Conservation (phyloP, 2,329 filamentous ascomycete genomes). For the Aciculosporium take region DNA sequence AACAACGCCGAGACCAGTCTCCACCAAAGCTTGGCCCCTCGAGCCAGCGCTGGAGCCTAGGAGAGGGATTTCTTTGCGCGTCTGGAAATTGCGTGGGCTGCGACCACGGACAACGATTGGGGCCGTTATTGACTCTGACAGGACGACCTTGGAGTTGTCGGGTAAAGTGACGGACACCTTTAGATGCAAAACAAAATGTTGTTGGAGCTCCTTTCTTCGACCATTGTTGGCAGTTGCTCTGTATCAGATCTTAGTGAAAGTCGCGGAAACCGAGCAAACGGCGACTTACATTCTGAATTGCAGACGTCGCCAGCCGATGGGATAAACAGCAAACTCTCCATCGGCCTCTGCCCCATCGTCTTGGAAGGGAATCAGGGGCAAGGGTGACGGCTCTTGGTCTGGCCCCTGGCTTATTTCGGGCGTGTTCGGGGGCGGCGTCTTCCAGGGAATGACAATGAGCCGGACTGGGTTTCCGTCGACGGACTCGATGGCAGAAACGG, state of each 20-base stretch:
- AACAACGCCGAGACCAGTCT: constrained; percentile 46
- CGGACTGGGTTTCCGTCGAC: constrained; percentile 86
- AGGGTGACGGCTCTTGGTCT: constrained; percentile 76
- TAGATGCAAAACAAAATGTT: constrained; percentile 83
- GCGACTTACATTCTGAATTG: constrained; percentile 69
- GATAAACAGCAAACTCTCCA: constrained; percentile 77
- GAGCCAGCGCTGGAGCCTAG: constrained; percentile 63
- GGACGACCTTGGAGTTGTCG: constrained; percentile 66
- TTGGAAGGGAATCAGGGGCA: constrained; percentile 57
- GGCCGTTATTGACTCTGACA: constrained; percentile 74
- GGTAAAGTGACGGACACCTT: constrained; percentile 74
- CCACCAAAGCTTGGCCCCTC: constrained; percentile 60
- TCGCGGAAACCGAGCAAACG: constrained; percentile 17
- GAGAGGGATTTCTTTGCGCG: constrained; percentile 81
- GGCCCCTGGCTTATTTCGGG: constrained; percentile 47
- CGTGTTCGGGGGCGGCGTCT: constrained; percentile 73
- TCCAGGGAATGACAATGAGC: constrained; percentile 95
- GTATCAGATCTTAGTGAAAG: constrained; percentile 1
- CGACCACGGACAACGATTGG: constrained; percentile 88
- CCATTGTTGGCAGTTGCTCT: constrained; percentile 94
- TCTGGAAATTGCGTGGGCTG: constrained; percentile 89
- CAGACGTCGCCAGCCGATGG: constrained; percentile 83
- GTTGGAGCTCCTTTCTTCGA: constrained; percentile 82
- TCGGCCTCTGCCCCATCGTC: constrained; percentile 47
- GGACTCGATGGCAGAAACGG: constrained; percentile 85